phyloP scores from a whole-genome alignment of 2,329 filamentous ascomycete species.

The Alternaria gansuensis region DNA sequence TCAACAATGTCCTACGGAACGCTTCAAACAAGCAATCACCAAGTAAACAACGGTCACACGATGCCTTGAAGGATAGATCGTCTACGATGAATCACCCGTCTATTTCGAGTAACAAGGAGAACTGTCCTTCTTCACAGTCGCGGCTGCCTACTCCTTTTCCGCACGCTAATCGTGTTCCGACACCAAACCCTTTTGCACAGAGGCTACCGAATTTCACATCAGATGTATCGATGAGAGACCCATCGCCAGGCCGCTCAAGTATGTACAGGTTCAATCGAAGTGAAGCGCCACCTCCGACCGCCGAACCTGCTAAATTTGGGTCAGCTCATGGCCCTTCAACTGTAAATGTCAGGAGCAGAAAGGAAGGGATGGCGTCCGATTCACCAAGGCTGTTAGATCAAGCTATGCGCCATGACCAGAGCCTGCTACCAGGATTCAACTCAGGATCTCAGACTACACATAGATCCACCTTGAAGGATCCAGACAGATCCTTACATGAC shows the following conservation, averaged over 20 bases:
- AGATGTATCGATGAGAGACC: slow-evolving; percentile 38
- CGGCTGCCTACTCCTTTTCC: slow-evolving; percentile 24
- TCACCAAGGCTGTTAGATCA: slow-evolving; percentile 17
- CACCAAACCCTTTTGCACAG: slow-evolving; percentile 33
- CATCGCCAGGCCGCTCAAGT: slow-evolving; percentile 29
- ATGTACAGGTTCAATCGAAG: slow-evolving; percentile 21
- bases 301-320: slow-evolving; percentile 23
- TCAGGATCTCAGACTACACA: background rate
- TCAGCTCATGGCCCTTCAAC: slow-evolving; percentile 30
- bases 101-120: slow-evolving; percentile 33
- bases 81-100: slow-evolving; percentile 18
- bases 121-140: slow-evolving; percentile 20
- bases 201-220: slow-evolving; percentile 23
- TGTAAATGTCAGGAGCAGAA: slow-evolving; percentile 35
- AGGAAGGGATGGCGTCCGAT: slow-evolving; percentile 33
- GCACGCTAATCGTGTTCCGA: slow-evolving; percentile 27
- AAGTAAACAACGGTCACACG: slow-evolving; percentile 10
- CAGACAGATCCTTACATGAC: slow-evolving; percentile 9
- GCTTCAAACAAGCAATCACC: slow-evolving; percentile 22
- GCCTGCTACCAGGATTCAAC: slow-evolving; percentile 7
- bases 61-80: slow-evolving; percentile 11
- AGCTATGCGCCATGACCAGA: slow-evolving; percentile 30
- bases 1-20: slow-evolving; percentile 24
- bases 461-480: background rate
- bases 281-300: slow-evolving; percentile 7